These are phyloP conservation scores for Aspergillus sp. DNA, from an alignment of 2,329 filamentous ascomycete species.

Conservation along the genomic window DNA sequence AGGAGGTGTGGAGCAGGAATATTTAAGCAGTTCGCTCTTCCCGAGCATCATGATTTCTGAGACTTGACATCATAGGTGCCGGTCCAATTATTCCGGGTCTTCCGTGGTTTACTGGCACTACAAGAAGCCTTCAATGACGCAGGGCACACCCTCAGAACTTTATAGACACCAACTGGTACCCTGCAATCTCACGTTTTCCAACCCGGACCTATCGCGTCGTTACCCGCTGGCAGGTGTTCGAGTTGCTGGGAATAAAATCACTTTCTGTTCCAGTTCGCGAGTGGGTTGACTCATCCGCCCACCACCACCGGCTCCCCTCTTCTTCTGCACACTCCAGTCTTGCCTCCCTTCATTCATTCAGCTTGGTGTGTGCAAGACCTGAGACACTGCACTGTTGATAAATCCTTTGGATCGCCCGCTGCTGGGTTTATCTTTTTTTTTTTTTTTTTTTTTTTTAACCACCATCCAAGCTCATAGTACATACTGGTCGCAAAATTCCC, in stretches of 20 bases:
- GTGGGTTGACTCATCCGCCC: conserved; percentile 21
- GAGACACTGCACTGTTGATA: neutral
- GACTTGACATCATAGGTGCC: conserved; percentile 10
- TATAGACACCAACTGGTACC: neutral
- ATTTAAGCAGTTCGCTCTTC: conserved; percentile 1
- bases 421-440: conserved; percentile 12
- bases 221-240: conserved; percentile 3
- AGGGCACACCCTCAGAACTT: neutral
- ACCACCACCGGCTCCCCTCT: conserved; percentile 13
- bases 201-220: conserved; percentile 4
- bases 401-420: neutral
- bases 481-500: conserved; percentile 18
- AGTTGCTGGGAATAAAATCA: conserved; percentile 1
- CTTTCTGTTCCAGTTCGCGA: conserved; percentile 7
- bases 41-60: conserved; percentile 2
- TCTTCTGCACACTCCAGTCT: conserved; percentile 13
- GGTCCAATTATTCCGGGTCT: conserved; percentile 4
- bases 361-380: conserved; percentile 4
- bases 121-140: neutral
- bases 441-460: too few relatives aligned
- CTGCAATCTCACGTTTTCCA: neutral
- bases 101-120: neutral
- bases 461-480: neutral
- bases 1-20: neutral
- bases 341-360: conserved; percentile 1